These are phyloP conservation scores for Salisapilia sapeloensis DNA, from an alignment of 352 stramenopile genomes.

Conservation along the genomic window DNA sequence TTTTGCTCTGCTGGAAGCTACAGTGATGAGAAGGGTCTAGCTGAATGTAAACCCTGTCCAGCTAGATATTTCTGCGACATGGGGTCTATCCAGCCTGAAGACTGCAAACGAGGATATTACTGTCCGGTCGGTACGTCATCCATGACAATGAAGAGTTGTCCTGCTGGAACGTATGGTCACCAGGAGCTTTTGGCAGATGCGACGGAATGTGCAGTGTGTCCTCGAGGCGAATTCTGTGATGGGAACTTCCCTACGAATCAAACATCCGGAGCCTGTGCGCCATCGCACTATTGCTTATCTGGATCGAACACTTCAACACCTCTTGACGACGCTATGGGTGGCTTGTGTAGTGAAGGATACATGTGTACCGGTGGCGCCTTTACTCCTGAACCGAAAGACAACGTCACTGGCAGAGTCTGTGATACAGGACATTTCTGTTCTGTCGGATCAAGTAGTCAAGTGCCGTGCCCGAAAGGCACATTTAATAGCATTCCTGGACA, in stretches of 20 bases:
- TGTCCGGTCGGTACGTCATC: slow-evolving; percentile 39
- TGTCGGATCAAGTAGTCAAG: slow-evolving; percentile 21
- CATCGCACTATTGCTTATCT: slow-evolving; percentile 48
- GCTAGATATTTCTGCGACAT: slow-evolving; percentile 47
- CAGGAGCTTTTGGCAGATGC: slow-evolving; percentile 12
- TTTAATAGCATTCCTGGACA: slow-evolving; percentile 45
- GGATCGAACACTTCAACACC: slow-evolving; percentile 19
- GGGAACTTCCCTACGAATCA: slow-evolving; percentile 24
- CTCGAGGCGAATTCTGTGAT: slow-evolving; percentile 68
- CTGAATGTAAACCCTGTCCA: slow-evolving; percentile 53
- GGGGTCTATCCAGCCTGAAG: slow-evolving; percentile 15
- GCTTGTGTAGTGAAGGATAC: slow-evolving; percentile 26
- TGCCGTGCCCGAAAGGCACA: slow-evolving; percentile 42
- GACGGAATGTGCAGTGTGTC: slow-evolving; percentile 30
- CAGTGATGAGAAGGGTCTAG: slow-evolving; percentile 28
- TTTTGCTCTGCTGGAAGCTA: slow-evolving; percentile 54
- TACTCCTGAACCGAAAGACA: slow-evolving; percentile 27
- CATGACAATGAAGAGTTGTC: slow-evolving; percentile 29
- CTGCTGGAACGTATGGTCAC: slow-evolving; percentile 42
- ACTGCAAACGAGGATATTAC: slow-evolving; percentile 60
- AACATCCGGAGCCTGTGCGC: slow-evolving; percentile 36
- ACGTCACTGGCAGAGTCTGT: slow-evolving; percentile 28
- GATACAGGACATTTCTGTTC: slow-evolving; percentile 53
- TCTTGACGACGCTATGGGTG: slow-evolving; percentile 21
- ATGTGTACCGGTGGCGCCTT: slow-evolving; percentile 48